Base-by-base conservation (phyloP, 345 rosid genomes). In the Sonneratia alba region DNA sequence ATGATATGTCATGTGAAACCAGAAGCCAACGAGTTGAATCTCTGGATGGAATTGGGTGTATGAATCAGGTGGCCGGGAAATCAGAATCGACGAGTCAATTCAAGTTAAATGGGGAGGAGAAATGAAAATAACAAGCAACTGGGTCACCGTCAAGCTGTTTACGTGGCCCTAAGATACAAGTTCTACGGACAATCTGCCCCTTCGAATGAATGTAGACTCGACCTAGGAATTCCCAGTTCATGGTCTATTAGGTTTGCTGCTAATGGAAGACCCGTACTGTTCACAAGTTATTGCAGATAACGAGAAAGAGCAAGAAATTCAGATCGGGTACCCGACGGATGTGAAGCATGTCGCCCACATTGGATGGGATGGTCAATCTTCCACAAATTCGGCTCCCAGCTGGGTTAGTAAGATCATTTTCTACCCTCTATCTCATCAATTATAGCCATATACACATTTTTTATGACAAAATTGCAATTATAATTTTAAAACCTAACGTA, bases 311-410 rank as follows among this genome's bases (percentile, higher is more conserved):
- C 76, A 71, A 49, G 89, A 84, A n/a, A 80, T 92, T 67, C 78
- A 88, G 76, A 92, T 92, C 68, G 97, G 97, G 21, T 67, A 73
- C 63, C 97, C 97, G 24, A 92, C 94, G 45, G 94, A 92, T 79
- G 97, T 92, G 71, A 90, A 88, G 80, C 97, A 90, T 77, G 89
- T 92, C 24, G 89, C 94, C 13, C 97, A 92, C 70, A 88, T 92
- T 40, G 97, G 97, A 70, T 80, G 82, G 76, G 93, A 92, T 24
- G 92, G 93, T 76, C 88, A 88, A 1, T 78, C 85, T 51, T 53
- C 64, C 13, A 14, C 66, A 14, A 76, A 81, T 64, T 74, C 56
- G 74, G 7, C 70, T 9, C 97, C 97, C 32, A 84, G 79, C 86
- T 89, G 97, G 97, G 97, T 91, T 81, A 8, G 27, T 61, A 36